A percentile compares a stretch with the other conserved stretches of the same genome.
phyloP scores from a whole-genome alignment of 805 yeast genomes.

The Lipomyces starkeyi region DNA sequence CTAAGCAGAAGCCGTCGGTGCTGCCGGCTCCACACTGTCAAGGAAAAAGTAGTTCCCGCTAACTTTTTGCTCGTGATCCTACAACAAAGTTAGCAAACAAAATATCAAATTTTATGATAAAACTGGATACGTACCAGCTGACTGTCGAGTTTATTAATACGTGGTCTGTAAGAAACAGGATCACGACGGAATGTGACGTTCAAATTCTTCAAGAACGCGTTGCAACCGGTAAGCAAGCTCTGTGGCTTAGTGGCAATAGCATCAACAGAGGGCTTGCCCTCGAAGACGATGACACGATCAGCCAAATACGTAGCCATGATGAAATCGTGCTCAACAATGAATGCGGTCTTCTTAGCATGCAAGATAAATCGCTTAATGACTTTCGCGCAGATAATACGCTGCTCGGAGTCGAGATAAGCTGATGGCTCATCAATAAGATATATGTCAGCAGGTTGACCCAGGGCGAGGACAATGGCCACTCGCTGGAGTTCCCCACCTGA shows the following conservation, averaged over 20 bases:
- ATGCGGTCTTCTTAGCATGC: constrained; percentile 98
- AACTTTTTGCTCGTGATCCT: constrained; percentile 91
- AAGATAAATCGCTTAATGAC: constrained; percentile 95
- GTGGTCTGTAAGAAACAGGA: constrained; percentile 97
- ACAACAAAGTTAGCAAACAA: background rate
- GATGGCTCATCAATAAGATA: constrained; percentile 98
- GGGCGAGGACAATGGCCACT: constrained; percentile 94
- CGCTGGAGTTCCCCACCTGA: constrained; percentile 99
- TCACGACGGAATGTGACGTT: constrained; percentile 99
- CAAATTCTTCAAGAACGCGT: constrained; percentile 93
- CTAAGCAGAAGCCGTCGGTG: constrained; percentile 2
- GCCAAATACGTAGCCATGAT: constrained; percentile 99
- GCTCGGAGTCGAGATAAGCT: constrained; percentile 98
- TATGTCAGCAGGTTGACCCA: constrained; percentile 94
- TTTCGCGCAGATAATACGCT: constrained; percentile 98
- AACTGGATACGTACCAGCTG: constrained; percentile 55
- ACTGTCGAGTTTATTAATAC: constrained; percentile 96
- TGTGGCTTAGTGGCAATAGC: constrained; percentile 91
- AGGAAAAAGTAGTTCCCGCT: constrained; percentile 95
- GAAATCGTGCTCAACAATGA: constrained; percentile 99
- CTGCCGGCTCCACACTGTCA: constrained; percentile 51
- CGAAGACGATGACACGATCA: constrained; percentile 97
- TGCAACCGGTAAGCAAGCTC: constrained; percentile 94
- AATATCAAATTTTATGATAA: background rate
- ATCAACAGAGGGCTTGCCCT: constrained; percentile 87